phyloP scores from a whole-genome alignment of 2,329 filamentous ascomycete genomes.

The Septoria petroselini region DNA sequence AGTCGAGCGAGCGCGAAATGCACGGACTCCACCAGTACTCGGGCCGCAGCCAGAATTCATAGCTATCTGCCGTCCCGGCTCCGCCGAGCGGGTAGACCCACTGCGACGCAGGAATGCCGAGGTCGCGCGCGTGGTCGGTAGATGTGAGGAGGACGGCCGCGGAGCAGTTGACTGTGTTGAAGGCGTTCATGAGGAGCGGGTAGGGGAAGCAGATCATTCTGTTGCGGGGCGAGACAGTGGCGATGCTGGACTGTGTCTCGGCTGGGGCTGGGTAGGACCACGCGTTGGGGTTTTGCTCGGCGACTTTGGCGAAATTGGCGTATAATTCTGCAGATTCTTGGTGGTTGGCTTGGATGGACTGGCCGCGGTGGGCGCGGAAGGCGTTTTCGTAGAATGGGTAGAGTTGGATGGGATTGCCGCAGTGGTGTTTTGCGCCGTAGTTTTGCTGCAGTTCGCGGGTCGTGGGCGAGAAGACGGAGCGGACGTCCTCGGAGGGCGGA shows the following conservation, averaged over 20 bases:
- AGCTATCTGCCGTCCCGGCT: slow-evolving; percentile 58
- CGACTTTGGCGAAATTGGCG: slow-evolving; percentile 58
- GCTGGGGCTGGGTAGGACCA: slow-evolving; percentile 56
- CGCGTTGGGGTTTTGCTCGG: slow-evolving; percentile 52
- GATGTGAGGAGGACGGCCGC: slow-evolving; percentile 61
- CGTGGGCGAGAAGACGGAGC: slow-evolving; percentile 52
- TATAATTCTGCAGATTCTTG: slow-evolving; percentile 60
- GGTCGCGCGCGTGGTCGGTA: slow-evolving; percentile 50
- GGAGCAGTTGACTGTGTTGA: slow-evolving; percentile 65
- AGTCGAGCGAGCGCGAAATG: slow-evolving; percentile 57
- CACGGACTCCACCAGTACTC: slow-evolving; percentile 58
- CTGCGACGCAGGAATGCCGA: slow-evolving; percentile 54
- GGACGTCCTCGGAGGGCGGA: slow-evolving; percentile 46
- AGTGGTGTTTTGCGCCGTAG: slow-evolving; percentile 54
- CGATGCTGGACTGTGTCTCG: slow-evolving; percentile 52
- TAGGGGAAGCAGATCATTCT: slow-evolving; percentile 68
- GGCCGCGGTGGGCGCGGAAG: slow-evolving; percentile 56
- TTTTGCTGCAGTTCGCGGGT: slow-evolving; percentile 49
- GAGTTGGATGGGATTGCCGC: slow-evolving; percentile 63
- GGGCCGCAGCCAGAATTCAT: slow-evolving; percentile 61
- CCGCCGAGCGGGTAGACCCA: slow-evolving; percentile 66
- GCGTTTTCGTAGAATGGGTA: slow-evolving; percentile 67
- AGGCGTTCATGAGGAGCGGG: slow-evolving; percentile 67
- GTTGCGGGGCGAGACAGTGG: slow-evolving; percentile 55
- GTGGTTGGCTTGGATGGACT: slow-evolving; percentile 56